Base-by-base conservation (phyloP, 768 basidiomycete species). In the Pholiota conissans region DNA sequence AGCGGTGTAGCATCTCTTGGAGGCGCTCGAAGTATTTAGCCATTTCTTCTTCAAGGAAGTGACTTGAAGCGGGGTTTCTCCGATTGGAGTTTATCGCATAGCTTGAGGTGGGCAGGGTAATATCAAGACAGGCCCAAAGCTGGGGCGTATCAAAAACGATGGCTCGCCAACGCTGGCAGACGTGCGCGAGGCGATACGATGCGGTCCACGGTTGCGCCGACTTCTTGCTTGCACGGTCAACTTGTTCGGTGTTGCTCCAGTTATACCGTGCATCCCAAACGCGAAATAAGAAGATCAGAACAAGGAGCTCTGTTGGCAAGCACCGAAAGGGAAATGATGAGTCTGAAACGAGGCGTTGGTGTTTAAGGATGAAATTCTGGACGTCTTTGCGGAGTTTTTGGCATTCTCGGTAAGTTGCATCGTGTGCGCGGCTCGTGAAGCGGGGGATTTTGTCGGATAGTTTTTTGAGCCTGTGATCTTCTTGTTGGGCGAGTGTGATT, bases 131-230 rank as follows among this genome's bases (percentile, higher is more conserved):
- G 10, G 49, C 24, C 55, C 55, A 56, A 39, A 56, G 18, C 18
- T 29, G 26, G 20, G 55, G 49, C 3, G 55, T 56, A 30, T 45
- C 29, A 40, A 40, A 35, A 10, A 49, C 55, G 20, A 56, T 28
- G 18, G n/a, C 13, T 29, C 55, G 27, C 55, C 55, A 56, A 11
- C 55, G 49, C 34, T 29, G 26, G 37, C 48, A 56, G 30, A 56
- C 49, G 27, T 56, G 49, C 27, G 55, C 49, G 2, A 56, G 22
- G 22, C n/a, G 27, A 32, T 50, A 56, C 2, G 40, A 20, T 13
- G 18, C 8, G 20, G n/a, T 9, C 20, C n/a, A 45, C 7, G 42
- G 22, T 20, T 20, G 42, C n/a, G n/a, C n/a, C n/a, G n/a, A n/a
- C n/a, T n/a, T n/a, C n/a, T n/a, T n/a, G n/a, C n/a, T n/a, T n/a